phyloP scores from a whole-genome alignment of 2,329 filamentous ascomycete genomes.

The Fusarium sambucinum region DNA sequence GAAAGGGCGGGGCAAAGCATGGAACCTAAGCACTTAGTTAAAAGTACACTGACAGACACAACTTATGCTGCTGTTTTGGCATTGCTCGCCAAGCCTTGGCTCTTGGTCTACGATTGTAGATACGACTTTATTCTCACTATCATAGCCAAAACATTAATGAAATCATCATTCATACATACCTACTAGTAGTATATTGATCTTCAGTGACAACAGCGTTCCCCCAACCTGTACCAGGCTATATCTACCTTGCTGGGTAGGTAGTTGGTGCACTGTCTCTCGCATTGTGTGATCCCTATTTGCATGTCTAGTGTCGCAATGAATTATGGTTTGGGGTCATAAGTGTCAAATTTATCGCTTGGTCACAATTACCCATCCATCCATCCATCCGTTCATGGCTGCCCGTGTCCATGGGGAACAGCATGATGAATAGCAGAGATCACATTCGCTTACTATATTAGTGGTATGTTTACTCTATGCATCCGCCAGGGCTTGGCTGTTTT shows the following conservation, averaged over 20 bases:
- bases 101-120: background rate
- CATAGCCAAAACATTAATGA: background rate
- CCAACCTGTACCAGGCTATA: background rate
- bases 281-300: slow-evolving; percentile 1
- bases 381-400: background rate
- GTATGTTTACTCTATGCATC: slow-evolving; percentile 5
- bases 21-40: background rate
- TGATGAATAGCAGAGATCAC: slow-evolving; percentile 12
- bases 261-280: background rate
- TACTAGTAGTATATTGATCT: background rate
- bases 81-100: slow-evolving; percentile 11
- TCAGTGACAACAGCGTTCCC: background rate
- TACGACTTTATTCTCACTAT: background rate
- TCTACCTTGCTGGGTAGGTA: background rate
- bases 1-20: background rate
- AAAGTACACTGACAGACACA: background rate
- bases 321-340: slow-evolving; percentile 21
- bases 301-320: slow-evolving; percentile 18
- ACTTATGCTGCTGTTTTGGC: slow-evolving; percentile 1
- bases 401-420: slow-evolving; percentile 1
- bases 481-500: slow-evolving; percentile 9
- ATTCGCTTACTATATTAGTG: background rate
- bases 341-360: slow-evolving; percentile 19
- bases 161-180: background rate
- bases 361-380: background rate